These are phyloP conservation scores for Cladochytrium tenue DNA, from an alignment of 371 early-diverging fungal species.

Conservation along the genomic window DNA sequence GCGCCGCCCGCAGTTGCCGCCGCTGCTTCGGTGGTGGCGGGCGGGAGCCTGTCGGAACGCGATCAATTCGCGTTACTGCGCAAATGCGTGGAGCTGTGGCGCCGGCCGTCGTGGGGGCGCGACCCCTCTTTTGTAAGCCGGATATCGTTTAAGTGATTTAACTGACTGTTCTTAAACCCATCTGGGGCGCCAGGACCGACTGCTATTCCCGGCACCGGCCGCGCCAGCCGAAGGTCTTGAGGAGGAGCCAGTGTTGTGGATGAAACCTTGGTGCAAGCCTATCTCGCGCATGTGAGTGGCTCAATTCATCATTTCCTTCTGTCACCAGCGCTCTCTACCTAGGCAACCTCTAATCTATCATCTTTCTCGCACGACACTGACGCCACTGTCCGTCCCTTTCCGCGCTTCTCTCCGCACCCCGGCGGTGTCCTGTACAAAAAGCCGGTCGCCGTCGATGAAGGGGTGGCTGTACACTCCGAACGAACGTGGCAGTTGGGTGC, in stretches of 20 bases:
- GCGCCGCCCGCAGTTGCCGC: neutral
- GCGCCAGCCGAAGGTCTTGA: conserved; percentile 1
- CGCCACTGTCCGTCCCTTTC: too few species aligned
- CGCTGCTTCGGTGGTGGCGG: neutral
- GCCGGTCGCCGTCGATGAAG: neutral
- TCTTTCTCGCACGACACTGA: too few species aligned
- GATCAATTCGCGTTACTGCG: conserved; percentile 4
- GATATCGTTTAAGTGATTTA: neutral
- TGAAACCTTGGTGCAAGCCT: conserved; percentile 5
- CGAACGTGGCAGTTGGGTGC: conserved; percentile 70
- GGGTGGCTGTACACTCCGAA: conserved; percentile 21
- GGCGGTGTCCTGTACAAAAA: neutral
- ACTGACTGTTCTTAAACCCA: neutral
- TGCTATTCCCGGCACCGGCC: conserved; percentile 9
- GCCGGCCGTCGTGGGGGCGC: conserved; percentile 1
- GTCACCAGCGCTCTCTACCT: too few species aligned
- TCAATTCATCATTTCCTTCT: neutral
- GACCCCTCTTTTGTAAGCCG: conserved; percentile 26
- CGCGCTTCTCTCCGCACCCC: conserved; percentile 17
- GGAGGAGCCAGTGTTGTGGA: conserved; percentile 15
- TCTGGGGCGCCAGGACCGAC: neutral
- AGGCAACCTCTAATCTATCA: too few species aligned
- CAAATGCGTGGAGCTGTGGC: conserved; percentile 32
- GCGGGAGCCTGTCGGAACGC: neutral
- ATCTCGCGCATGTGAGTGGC: conserved; percentile 9